A percentile compares a stretch with the other conserved stretches of the same genome.
These are phyloP conservation scores for Aspergillus conjunctus DNA, from an alignment of 495 filamentous ascomycete species.

Conservation along the genomic window DNA sequence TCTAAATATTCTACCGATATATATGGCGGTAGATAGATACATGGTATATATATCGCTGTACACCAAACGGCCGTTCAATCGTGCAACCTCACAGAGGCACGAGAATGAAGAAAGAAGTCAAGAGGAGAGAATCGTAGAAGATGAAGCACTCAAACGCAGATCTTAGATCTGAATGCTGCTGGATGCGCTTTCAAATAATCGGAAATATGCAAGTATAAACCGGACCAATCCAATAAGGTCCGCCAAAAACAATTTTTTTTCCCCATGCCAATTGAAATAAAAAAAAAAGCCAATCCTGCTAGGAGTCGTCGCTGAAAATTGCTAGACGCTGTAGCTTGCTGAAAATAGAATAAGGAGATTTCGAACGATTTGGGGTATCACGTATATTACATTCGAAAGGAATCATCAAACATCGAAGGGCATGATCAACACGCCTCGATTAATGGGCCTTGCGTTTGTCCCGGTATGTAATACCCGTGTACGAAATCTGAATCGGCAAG, in stretches of 20 bases:
- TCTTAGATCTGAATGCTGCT: background rate
- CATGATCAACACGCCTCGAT: constrained; percentile 47
- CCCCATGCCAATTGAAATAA: constrained; percentile 30
- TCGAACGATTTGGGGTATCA: constrained; percentile 7
- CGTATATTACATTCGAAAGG: constrained; percentile 15
- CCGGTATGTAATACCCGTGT: constrained; percentile 61
- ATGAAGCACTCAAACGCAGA: background rate
- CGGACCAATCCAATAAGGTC: background rate
- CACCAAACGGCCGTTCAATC: background rate
- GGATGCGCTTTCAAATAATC: background rate
- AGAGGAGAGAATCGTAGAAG: constrained; percentile 3
- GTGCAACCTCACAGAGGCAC: constrained; percentile 3
- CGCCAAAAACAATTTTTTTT: constrained; percentile 20
- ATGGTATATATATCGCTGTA: background rate
- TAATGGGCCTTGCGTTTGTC: constrained; percentile 44
- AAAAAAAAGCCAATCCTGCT: background rate
- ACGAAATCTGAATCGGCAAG: constrained; percentile 54
- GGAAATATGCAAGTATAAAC: background rate
- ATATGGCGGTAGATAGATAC: background rate
- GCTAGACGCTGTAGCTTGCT: background rate
- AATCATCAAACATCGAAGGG: constrained; percentile 14
- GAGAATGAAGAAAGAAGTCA: background rate
- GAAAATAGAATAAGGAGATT: background rate
- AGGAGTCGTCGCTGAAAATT: background rate
- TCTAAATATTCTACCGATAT: background rate